phyloP scores from a whole-genome alignment of 176 grass and related monocot genomes.

The Bromus sterilis region DNA sequence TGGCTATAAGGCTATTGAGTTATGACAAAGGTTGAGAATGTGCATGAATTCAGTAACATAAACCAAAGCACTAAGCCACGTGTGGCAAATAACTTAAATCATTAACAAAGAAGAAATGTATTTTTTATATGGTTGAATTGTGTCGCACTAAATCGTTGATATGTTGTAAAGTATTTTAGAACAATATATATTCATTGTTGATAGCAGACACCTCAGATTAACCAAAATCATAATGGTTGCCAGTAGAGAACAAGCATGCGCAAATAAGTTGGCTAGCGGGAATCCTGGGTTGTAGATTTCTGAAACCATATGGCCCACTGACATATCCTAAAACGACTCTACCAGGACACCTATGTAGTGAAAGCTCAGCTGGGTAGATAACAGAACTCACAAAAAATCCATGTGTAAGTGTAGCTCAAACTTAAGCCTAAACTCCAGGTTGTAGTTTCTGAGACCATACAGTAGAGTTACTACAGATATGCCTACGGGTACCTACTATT shows the following conservation, averaged over 20 bases:
- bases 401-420: neutral
- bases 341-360: neutral
- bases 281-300: neutral
- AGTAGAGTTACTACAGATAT: neutral
- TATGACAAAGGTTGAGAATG: neutral
- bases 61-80: neutral
- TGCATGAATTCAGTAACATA: neutral
- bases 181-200: neutral
- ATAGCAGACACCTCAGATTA: neutral
- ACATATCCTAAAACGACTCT: neutral
- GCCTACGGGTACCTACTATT: neutral
- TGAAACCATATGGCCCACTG: neutral
- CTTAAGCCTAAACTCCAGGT: neutral
- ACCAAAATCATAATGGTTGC: neutral
- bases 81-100: neutral
- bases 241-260: neutral
- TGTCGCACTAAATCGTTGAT: neutral
- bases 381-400: neutral
- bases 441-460: neutral
- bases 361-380: neutral
- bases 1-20: neutral
- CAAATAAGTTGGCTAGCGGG: neutral
- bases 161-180: neutral
- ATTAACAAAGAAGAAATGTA: neutral
- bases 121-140: neutral